Evolutionary conservation across 2,329 filamentous ascomycete genomes (phyloP).

Genomic region (Truncatella angustata): DNA sequence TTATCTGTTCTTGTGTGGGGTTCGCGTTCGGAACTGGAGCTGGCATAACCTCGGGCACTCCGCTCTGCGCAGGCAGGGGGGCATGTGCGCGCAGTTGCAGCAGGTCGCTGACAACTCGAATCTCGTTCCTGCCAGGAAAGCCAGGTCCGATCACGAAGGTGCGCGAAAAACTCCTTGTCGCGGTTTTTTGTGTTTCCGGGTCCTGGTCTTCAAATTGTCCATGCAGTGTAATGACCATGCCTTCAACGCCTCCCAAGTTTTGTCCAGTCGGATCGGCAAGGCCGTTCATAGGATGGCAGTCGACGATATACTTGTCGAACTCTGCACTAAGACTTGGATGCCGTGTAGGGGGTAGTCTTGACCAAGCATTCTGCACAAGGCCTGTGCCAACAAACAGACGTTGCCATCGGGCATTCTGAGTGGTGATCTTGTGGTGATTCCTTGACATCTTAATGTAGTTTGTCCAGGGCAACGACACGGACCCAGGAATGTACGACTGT

Average conservation of each 20-base stretch:
- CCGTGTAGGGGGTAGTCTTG: constrained; percentile 66
- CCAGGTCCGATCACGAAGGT: constrained; percentile 79
- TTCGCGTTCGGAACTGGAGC: constrained; percentile 31
- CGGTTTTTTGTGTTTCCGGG: constrained; percentile 49
- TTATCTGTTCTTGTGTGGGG: constrained; percentile 64
- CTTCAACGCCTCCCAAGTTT: constrained; percentile 66
- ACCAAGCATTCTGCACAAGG: constrained; percentile 68
- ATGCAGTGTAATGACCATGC: constrained; percentile 75
- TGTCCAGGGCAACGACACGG: constrained; percentile 58
- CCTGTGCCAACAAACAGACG: constrained; percentile 65
- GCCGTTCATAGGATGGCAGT: constrained; percentile 72
- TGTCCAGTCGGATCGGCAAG: constrained; percentile 68
- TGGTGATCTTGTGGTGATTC: constrained; percentile 70
- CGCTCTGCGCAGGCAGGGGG: constrained; percentile 39
- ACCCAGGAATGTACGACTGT: constrained; percentile 47
- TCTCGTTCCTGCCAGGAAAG: constrained; percentile 56
- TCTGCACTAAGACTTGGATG: constrained; percentile 71
- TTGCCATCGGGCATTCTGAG: constrained; percentile 57
- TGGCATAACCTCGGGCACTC: constrained; percentile 18
- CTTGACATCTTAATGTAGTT: constrained; percentile 75
- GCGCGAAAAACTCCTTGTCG: constrained; percentile 77
- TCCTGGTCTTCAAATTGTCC: constrained; percentile 81
- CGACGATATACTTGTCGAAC: constrained; percentile 74
- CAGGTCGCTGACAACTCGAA: constrained; percentile 79
- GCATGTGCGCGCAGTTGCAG: constrained; percentile 68